These are phyloP conservation scores for Boletus subparvulus DNA, from an alignment of 768 basidiomycete genomes.

Conservation along the genomic window DNA sequence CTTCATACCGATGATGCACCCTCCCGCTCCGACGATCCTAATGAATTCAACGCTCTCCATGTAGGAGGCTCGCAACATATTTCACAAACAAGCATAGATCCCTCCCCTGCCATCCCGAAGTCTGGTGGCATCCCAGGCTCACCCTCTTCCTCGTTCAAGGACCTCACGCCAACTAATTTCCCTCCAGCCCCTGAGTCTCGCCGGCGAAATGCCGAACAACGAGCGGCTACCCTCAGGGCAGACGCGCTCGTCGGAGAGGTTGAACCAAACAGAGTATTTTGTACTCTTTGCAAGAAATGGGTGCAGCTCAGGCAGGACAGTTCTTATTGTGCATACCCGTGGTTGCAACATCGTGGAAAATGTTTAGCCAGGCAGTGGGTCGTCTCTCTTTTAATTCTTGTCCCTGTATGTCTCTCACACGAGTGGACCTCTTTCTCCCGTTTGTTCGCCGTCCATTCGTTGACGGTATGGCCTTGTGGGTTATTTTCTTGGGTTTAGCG, in stretches of 20 bases:
- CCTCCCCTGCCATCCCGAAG: conserved; percentile 6
- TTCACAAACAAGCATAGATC: conserved; percentile 10
- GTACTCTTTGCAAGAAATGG: conserved; percentile 76
- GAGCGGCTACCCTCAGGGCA: conserved; percentile 65
- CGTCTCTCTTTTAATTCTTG: not conserved
- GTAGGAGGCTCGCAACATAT: conserved; percentile 24
- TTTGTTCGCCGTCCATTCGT: conserved; percentile 1
- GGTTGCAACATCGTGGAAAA: conserved; percentile 75
- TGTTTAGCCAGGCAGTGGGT: conserved; percentile 72
- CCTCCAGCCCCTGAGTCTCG: conserved; percentile 63
- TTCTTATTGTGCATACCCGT: conserved; percentile 79
- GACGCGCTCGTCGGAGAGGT: conserved; percentile 67
- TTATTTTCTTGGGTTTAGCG: conserved; percentile 36
- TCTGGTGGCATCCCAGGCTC: conserved; percentile 26
- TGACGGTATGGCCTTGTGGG: not conserved
- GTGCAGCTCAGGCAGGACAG: conserved; percentile 79
- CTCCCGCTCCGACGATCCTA: conserved; percentile 32
- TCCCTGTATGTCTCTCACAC: conserved; percentile 10
- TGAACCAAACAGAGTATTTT: conserved; percentile 74
- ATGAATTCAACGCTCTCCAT: conserved; percentile 16
- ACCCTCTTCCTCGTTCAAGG: conserved; percentile 48
- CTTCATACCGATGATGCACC: conserved; percentile 22
- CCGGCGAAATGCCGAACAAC: conserved; percentile 75
- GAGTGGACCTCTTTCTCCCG: not conserved
- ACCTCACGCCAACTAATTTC: conserved; percentile 57